phyloP scores from a whole-genome alignment of 1,284 basidiomycete genomes.

The Sporisorium sorghi region DNA sequence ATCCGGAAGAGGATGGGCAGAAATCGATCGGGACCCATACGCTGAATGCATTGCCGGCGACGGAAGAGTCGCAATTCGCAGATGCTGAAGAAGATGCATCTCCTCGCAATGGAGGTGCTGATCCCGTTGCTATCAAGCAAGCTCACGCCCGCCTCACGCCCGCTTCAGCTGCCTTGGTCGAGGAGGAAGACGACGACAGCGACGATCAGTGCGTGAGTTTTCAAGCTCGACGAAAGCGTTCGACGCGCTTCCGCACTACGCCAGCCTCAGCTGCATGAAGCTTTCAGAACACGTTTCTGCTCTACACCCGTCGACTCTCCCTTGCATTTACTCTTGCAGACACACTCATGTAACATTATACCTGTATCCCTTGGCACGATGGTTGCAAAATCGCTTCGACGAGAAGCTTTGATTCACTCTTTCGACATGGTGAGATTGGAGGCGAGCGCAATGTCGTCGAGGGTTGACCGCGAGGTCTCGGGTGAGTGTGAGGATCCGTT shows the following conservation, averaged over 20 bases:
- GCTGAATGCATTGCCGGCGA: slow-evolving; percentile 5
- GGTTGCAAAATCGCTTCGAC: not conserved
- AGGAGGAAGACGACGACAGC: slow-evolving; percentile 43
- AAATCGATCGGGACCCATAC: not conserved
- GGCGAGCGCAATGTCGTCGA: slow-evolving; percentile 18
- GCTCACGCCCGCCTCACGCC: not conserved
- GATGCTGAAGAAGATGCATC: slow-evolving; percentile 42
- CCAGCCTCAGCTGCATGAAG: slow-evolving; percentile 20
- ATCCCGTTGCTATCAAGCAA: slow-evolving; percentile 10
- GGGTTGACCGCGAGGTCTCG: not conserved
- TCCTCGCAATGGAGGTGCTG: not conserved
- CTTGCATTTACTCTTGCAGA: not conserved
- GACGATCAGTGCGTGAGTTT: slow-evolving; percentile 48
- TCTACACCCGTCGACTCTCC: too few relatives aligned
- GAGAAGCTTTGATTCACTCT: not conserved
- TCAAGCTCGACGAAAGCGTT: slow-evolving; percentile 41
- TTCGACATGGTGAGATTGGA: slow-evolving; percentile 19
- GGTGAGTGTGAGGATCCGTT: not conserved
- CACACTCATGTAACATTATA: not conserved
- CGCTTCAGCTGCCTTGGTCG: not conserved
- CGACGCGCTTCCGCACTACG: slow-evolving; percentile 34
- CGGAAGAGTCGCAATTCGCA: slow-evolving; percentile 51
- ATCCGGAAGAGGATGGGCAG: not conserved
- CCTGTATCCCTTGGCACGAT: not conserved
- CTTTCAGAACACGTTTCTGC: not conserved